Percentiles rank a stretch among this genome's conserved stretches.
Evolutionary conservation across 306 rosid genomes (phyloP).

Genomic region (Spatholobus suberectus): DNA sequence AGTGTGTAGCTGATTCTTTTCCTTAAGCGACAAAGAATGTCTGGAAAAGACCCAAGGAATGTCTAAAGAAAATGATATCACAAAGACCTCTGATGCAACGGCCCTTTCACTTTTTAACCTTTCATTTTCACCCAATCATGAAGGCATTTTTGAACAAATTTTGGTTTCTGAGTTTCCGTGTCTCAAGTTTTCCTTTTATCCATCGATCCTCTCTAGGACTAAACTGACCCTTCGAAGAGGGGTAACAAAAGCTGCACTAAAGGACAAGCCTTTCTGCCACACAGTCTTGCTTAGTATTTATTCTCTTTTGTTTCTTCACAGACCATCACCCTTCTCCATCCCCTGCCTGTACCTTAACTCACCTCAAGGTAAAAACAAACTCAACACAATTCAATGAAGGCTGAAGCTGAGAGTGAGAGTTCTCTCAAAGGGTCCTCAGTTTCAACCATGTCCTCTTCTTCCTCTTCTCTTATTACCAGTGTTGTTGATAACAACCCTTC

Average conservation of each 20-base stretch:
- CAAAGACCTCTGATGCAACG: constrained; percentile 34
- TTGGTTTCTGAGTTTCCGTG: constrained; percentile 60
- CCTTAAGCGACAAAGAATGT: constrained; percentile 60
- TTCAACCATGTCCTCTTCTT: constrained; percentile 41
- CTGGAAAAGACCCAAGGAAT: constrained; percentile 60
- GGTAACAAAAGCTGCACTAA: constrained; percentile 63
- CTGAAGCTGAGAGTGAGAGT: constrained; percentile 10
- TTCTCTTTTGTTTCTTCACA: constrained; percentile 59
- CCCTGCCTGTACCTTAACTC: neutral
- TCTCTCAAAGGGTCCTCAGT: constrained; percentile 34
- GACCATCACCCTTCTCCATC: constrained; percentile 25
- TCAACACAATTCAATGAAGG: constrained; percentile 33
- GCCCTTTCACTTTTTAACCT: constrained; percentile 47
- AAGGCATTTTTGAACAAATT: constrained; percentile 58
- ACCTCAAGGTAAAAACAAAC: too few relatives aligned
- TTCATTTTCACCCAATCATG: constrained; percentile 80
- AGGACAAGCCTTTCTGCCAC: constrained; percentile 61
- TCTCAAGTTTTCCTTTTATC: constrained; percentile 59
- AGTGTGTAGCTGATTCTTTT: constrained; percentile 31
- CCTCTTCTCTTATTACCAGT: constrained; percentile 43
- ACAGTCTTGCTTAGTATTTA: constrained; percentile 64
- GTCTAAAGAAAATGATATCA: constrained; percentile 60
- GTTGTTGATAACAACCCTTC: constrained; percentile 30
- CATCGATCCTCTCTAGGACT: constrained; percentile 71
- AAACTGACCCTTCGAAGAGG: constrained; percentile 54